Percentiles rank a stretch among this genome's conserved stretches.
Evolutionary conservation across 495 filamentous ascomycete species (phyloP).

Genomic region (Daldinia bambusicola): DNA sequence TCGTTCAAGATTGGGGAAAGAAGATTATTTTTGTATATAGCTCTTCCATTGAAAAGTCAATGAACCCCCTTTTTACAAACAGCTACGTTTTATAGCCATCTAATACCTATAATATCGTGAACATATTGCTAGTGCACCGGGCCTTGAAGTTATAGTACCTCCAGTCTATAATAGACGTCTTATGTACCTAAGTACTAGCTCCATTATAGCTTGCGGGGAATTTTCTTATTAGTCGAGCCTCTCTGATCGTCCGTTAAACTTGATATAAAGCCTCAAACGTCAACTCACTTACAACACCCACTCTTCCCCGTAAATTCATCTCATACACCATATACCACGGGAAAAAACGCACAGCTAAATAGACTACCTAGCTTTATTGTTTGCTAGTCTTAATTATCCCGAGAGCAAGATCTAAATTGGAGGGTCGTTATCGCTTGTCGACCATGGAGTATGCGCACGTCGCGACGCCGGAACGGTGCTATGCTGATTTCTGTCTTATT

Average conservation of each 20-base stretch:
- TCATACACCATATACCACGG: too few species aligned
- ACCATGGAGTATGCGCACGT: conserved; percentile 56
- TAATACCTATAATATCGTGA: neutral
- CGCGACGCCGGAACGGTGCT: conserved; percentile 72
- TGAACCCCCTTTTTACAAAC: conserved; percentile 7
- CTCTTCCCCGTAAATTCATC: too few species aligned
- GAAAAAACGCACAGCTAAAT: too few species aligned
- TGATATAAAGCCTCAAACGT: neutral
- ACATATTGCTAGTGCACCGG: too few species aligned
- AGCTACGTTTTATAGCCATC: too few species aligned
- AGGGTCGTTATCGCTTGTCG: neutral
- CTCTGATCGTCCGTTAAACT: neutral
- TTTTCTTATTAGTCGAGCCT: conserved; percentile 8
- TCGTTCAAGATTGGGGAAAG: neutral
- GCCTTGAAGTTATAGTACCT: neutral
- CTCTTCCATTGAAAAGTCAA: conserved; percentile 5
- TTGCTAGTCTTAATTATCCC: neutral
- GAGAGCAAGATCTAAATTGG: neutral
- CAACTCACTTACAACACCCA: neutral
- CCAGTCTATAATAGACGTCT: neutral
- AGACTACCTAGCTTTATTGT: neutral
- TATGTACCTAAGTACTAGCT: neutral
- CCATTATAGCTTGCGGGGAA: conserved; percentile 18
- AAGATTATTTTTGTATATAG: conserved; percentile 26
- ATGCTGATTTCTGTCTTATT: conserved; percentile 85